phyloP scores from a whole-genome alignment of 345 rosid genomes.

The Lepidium didymum region DNA sequence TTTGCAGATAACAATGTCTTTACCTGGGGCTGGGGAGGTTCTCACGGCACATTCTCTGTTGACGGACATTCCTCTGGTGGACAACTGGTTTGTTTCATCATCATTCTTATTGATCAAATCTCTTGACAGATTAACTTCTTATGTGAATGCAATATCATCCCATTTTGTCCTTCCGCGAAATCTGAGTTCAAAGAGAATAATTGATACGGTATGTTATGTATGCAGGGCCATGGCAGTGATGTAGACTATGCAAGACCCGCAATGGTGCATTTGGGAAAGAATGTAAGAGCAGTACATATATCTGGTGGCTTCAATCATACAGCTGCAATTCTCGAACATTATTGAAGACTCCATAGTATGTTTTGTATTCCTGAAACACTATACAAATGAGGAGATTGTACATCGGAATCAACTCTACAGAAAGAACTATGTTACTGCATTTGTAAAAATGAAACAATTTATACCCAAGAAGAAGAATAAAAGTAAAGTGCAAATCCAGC shows the following conservation, averaged over 20 bases:
- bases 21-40: constrained; percentile 99
- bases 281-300: constrained; percentile 56
- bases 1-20: constrained; percentile 60
- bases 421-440: neutral
- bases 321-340: constrained; percentile 57
- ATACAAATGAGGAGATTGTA: neutral
- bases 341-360: constrained; percentile 12
- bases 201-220: neutral
- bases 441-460: neutral
- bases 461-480: neutral
- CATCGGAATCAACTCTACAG: neutral
- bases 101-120: constrained; percentile 7
- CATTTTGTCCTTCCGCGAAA: neutral
- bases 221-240: constrained; percentile 88
- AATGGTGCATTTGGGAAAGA: constrained; percentile 41
- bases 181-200: neutral
- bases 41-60: constrained; percentile 86
- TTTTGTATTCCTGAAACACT: neutral
- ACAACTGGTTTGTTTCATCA: constrained; percentile 64
- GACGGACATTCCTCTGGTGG: constrained; percentile 92
- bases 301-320: constrained; percentile 96
- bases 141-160: neutral
- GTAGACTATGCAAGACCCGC: constrained; percentile 63
- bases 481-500: neutral
- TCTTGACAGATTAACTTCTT: neutral